These are phyloP conservation scores for Dalbergia cultrata DNA, from an alignment of 306 rosid genomes.

Conservation along the genomic window DNA sequence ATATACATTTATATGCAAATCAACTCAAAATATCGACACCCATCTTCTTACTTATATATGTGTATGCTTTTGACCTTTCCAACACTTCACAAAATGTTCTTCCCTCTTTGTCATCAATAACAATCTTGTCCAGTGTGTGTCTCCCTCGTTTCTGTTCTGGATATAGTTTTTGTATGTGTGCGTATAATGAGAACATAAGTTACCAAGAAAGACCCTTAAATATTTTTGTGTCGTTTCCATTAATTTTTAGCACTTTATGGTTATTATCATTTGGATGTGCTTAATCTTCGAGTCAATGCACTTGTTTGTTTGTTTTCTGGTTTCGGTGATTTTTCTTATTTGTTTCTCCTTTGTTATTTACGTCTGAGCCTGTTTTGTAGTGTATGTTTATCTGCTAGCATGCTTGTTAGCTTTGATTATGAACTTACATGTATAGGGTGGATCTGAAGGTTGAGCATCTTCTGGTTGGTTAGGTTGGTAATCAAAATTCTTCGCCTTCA, in stretches of 20 bases:
- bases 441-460: constrained; percentile 51
- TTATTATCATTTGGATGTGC: constrained; percentile 41
- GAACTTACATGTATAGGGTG: constrained; percentile 36
- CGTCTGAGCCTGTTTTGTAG: constrained; percentile 23
- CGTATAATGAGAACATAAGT: constrained; percentile 19
- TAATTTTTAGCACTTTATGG: constrained; percentile 39
- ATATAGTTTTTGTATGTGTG: neutral
- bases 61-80: constrained; percentile 58
- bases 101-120: constrained; percentile 32
- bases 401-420: constrained; percentile 35
- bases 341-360: neutral
- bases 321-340: neutral
- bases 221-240: constrained; percentile 42
- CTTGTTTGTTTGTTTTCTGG: constrained; percentile 38
- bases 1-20: constrained; percentile 46
- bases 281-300: constrained; percentile 33
- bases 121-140: constrained; percentile 37
- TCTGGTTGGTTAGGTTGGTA: constrained; percentile 37
- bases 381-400: constrained; percentile 27
- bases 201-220: constrained; percentile 43
- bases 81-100: constrained; percentile 54
- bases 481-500: constrained; percentile 14
- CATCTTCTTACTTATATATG: constrained; percentile 52
- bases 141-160: constrained; percentile 35
- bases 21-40: constrained; percentile 56